These are phyloP conservation scores for Stephanocyclus meneghinianus DNA, from an alignment of 352 stramenopile species.

Conservation along the genomic window DNA sequence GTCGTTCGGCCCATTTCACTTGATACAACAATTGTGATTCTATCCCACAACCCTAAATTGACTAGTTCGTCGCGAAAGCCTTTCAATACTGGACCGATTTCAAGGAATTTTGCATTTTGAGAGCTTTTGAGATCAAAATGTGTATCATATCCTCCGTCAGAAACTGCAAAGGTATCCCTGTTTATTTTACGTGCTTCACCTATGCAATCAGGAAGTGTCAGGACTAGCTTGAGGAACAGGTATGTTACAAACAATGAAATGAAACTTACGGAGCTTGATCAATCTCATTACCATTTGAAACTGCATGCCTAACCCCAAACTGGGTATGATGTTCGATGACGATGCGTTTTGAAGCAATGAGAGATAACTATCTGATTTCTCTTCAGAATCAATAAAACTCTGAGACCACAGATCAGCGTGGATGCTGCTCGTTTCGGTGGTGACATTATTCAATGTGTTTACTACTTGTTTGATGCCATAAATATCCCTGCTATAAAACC, in stretches of 20 bases:
- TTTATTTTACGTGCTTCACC: constrained; percentile 17
- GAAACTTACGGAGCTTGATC: constrained; percentile 27
- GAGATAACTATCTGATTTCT: constrained; percentile 19
- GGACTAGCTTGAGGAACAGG: not conserved
- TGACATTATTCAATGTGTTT: constrained; percentile 34
- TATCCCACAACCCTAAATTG: constrained; percentile 33
- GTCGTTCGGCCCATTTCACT: constrained; percentile 77
- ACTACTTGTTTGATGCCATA: constrained; percentile 20
- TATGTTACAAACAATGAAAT: not conserved
- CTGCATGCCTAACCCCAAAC: constrained; percentile 20
- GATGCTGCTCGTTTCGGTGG: constrained; percentile 27
- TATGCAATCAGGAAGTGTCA: not conserved
- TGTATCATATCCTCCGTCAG: constrained; percentile 16
- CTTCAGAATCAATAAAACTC: constrained; percentile 35
- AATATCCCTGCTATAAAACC: constrained; percentile 22
- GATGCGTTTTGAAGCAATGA: constrained; percentile 1
- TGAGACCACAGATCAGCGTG: constrained; percentile 45
- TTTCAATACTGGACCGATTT: constrained; percentile 19
- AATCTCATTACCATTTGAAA: constrained; percentile 48
- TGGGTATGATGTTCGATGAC: not conserved
- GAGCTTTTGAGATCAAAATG: constrained; percentile 13
- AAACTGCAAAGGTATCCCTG: constrained; percentile 21
- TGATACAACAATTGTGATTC: constrained; percentile 50
- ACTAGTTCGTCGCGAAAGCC: constrained; percentile 29
- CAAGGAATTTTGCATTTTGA: constrained; percentile 5